Conservation (phyloP, 2,329 filamentous ascomycete genomes). For the Ceratocystis papillata region DNA sequence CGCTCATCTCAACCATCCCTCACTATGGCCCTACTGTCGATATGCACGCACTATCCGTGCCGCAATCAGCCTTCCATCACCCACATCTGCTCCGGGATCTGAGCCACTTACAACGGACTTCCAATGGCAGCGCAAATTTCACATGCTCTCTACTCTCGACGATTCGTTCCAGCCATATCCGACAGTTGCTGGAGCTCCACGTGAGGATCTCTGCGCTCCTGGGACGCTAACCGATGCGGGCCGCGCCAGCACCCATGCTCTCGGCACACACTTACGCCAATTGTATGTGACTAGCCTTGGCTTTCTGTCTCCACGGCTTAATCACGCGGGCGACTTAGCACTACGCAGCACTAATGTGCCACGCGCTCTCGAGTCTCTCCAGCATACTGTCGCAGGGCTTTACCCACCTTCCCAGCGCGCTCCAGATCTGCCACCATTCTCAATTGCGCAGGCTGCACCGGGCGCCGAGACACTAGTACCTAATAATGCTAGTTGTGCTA, state of each 20-base stretch:
- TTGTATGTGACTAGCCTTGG: constrained; percentile 66
- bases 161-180: constrained; percentile 58
- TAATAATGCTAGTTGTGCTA: constrained; percentile 62
- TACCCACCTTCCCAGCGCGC: constrained; percentile 48
- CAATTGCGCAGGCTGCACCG: constrained; percentile 41
- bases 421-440: constrained; percentile 39
- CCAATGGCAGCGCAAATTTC: constrained; percentile 37
- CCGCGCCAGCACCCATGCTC: constrained; percentile 56
- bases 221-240: constrained; percentile 68
- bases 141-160: constrained; percentile 42
- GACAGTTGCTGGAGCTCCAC: constrained; percentile 53
- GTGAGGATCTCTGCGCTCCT: constrained; percentile 72
- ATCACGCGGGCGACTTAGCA: constrained; percentile 47
- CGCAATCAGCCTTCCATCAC: constrained; percentile 29
- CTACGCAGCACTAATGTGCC: constrained; percentile 64
- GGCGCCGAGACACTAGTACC: constrained; percentile 70
- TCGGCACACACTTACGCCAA: constrained; percentile 56
- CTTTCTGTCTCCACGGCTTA: constrained; percentile 54
- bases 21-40: constrained; percentile 84
- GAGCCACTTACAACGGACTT: constrained; percentile 30
- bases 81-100: constrained; percentile 30
- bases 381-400: constrained; percentile 63
- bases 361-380: constrained; percentile 64
- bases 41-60: constrained; percentile 58
- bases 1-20: constrained; percentile 57